phyloP scores from a whole-genome alignment of 352 stramenopile species.

The Achlya hypogyna region DNA sequence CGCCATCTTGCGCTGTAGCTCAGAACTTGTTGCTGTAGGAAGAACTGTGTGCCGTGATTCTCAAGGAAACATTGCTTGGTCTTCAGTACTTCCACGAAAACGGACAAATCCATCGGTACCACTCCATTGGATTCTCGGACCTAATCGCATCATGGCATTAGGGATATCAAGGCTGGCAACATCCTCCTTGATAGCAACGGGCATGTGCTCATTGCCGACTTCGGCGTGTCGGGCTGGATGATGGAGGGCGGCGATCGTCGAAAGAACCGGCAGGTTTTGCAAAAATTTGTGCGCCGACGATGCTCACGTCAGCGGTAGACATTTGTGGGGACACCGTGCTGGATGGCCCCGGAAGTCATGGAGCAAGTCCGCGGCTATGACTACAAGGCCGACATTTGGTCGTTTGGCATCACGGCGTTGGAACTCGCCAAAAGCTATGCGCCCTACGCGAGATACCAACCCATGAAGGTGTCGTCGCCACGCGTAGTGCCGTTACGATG shows the following conservation, averaged over 20 bases:
- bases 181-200: conserved; percentile 91
- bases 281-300: neutral
- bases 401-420: conserved; percentile 96
- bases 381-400: conserved; percentile 99
- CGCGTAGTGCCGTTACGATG: neutral
- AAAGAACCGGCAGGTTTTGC: conserved; percentile 70
- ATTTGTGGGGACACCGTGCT: conserved; percentile 97
- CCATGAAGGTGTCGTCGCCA: conserved; percentile 87
- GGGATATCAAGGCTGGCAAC: conserved; percentile 99
- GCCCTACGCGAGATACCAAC: conserved; percentile 95
- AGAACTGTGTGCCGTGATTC: conserved; percentile 95
- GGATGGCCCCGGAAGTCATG: conserved; percentile 93
- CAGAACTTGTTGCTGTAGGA: conserved; percentile 47
- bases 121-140: neutral
- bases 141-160: conserved; percentile 1
- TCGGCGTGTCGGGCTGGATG: conserved; percentile 98
- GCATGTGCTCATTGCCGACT: conserved; percentile 96
- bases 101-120: conserved; percentile 92
- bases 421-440: conserved; percentile 98
- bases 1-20: neutral
- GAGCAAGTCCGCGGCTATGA: conserved; percentile 86
- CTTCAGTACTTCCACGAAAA: conserved; percentile 99
- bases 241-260: conserved; percentile 91
- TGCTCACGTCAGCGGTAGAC: conserved; percentile 60
- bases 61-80: conserved; percentile 94